A percentile compares a stretch with the other conserved stretches of the same genome.
phyloP scores from a whole-genome alignment of 108 stramenopile species.

The Nitzschia sp. region DNA sequence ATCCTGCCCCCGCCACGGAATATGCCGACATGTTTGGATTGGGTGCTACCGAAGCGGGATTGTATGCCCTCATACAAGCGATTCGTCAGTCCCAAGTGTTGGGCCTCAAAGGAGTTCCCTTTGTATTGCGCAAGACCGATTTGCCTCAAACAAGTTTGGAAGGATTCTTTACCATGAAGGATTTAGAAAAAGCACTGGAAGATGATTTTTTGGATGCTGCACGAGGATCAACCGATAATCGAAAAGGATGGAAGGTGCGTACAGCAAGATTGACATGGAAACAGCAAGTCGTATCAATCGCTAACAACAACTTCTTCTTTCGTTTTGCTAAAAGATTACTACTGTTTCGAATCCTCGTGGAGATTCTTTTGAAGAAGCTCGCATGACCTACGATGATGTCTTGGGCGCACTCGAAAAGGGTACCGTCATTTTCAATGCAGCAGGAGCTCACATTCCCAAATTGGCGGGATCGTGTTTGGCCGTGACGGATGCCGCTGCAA shows the following conservation, averaged over 20 bases:
- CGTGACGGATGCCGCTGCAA: slow-evolving; percentile 70
- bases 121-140: slow-evolving; percentile 47
- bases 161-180: slow-evolving; percentile 59
- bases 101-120: slow-evolving; percentile 64
- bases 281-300: not conserved
- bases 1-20: slow-evolving; percentile 18
- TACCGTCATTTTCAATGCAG: slow-evolving; percentile 86
- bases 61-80: slow-evolving; percentile 70
- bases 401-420: slow-evolving; percentile 67
- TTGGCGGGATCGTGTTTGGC: slow-evolving; percentile 82
- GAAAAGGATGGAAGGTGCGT: slow-evolving; percentile 73
- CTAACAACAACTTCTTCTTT: slow-evolving; percentile 9
- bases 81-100: slow-evolving; percentile 38
- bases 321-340: slow-evolving; percentile 42
- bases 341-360: slow-evolving; percentile 69
- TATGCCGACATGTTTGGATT: slow-evolving; percentile 70
- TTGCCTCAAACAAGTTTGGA: slow-evolving; percentile 32
- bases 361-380: slow-evolving; percentile 79
- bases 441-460: slow-evolving; percentile 79
- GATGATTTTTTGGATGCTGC: slow-evolving; percentile 86
- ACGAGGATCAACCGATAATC: slow-evolving; percentile 76
- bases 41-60: slow-evolving; percentile 36
- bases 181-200: slow-evolving; percentile 66
- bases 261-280: not conserved
- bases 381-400: slow-evolving; percentile 76